Conservation (phyloP, 2,329 filamentous ascomycete species). For the Sclerotinia sclerotiorum region DNA sequence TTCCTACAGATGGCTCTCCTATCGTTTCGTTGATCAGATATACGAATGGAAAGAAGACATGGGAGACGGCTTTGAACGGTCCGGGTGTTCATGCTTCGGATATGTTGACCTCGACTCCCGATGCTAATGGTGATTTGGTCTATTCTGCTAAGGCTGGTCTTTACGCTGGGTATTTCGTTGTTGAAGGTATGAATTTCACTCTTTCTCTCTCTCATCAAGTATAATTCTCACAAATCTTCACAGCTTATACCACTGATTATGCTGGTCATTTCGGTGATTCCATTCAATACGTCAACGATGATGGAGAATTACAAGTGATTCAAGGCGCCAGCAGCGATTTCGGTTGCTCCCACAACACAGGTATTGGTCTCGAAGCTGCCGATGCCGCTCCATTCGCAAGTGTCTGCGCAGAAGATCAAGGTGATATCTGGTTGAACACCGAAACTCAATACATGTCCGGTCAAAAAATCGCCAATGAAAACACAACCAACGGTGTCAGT, state of each 20-base stretch:
- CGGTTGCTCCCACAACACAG: slow-evolving; percentile 65
- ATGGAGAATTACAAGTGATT: slow-evolving; percentile 53
- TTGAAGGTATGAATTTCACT: slow-evolving; percentile 45
- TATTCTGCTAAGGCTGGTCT: slow-evolving; percentile 55
- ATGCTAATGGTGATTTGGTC: slow-evolving; percentile 62
- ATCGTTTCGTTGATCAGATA: slow-evolving; percentile 61
- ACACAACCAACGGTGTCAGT: slow-evolving; percentile 57
- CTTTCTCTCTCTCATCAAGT: background rate
- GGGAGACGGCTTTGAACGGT: slow-evolving; percentile 60
- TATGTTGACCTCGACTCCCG: slow-evolving; percentile 51
- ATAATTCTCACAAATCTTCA: slow-evolving; percentile 7
- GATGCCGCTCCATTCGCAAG: slow-evolving; percentile 51
- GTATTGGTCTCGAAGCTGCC: slow-evolving; percentile 61
- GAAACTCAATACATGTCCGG: slow-evolving; percentile 57
- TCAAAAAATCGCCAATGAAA: slow-evolving; percentile 62
- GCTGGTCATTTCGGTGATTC: slow-evolving; percentile 58
- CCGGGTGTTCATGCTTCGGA: slow-evolving; percentile 49
- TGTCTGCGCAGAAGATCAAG: slow-evolving; percentile 53
- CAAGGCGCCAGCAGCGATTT: slow-evolving; percentile 51
- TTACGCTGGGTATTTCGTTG: slow-evolving; percentile 63
- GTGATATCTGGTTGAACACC: slow-evolving; percentile 64
- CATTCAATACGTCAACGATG: slow-evolving; percentile 50
- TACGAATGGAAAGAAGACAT: slow-evolving; percentile 54
- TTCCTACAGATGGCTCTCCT: slow-evolving; percentile 49
- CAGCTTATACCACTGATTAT: slow-evolving; percentile 52